Conservation (phyloP, 768 basidiomycete species). For the Lactarius sp. region DNA sequence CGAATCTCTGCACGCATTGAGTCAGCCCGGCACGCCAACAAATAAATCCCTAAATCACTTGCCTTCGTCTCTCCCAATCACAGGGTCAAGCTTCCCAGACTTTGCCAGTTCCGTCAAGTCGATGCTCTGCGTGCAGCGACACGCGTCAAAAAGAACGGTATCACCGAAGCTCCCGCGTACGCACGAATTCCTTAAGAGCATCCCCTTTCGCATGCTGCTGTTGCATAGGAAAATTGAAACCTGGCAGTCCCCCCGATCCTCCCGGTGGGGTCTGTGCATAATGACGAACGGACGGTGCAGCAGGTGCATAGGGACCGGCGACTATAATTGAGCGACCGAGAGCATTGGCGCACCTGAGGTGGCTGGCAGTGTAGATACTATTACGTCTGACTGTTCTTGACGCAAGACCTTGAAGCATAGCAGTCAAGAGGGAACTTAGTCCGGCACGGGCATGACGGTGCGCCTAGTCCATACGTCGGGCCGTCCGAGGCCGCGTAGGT, state of each 20-base stretch:
- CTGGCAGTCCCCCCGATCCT: slow-evolving; percentile 50
- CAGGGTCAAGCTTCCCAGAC: slow-evolving; percentile 84
- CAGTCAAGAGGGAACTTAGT: too few relatives aligned
- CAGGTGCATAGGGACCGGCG: background rate
- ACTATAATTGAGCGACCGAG: background rate
- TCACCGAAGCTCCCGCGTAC: slow-evolving; percentile 25
- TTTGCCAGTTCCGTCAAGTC: slow-evolving; percentile 82
- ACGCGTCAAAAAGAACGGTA: background rate
- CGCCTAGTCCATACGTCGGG: too few relatives aligned
- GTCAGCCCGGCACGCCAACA: background rate
- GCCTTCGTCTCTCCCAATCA: slow-evolving; percentile 87
- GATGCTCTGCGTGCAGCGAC: slow-evolving; percentile 46
- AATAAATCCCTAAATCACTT: slow-evolving; percentile 12
- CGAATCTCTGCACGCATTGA: slow-evolving; percentile 57
- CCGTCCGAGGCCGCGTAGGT: too few relatives aligned
- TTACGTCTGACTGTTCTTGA: slow-evolving; percentile 5
- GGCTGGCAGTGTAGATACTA: background rate
- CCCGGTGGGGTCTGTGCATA: slow-evolving; percentile 49
- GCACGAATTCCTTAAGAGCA: slow-evolving; percentile 73
- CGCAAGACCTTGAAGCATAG: slow-evolving; percentile 11
- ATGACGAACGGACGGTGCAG: slow-evolving; percentile 27
- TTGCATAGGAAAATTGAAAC: slow-evolving; percentile 43
- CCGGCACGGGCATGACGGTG: too few relatives aligned
- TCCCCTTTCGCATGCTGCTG: slow-evolving; percentile 75
- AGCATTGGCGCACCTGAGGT: background rate